Base-by-base conservation (phyloP, 2,329 filamentous ascomycete species). In the Fusarium annulatum region DNA sequence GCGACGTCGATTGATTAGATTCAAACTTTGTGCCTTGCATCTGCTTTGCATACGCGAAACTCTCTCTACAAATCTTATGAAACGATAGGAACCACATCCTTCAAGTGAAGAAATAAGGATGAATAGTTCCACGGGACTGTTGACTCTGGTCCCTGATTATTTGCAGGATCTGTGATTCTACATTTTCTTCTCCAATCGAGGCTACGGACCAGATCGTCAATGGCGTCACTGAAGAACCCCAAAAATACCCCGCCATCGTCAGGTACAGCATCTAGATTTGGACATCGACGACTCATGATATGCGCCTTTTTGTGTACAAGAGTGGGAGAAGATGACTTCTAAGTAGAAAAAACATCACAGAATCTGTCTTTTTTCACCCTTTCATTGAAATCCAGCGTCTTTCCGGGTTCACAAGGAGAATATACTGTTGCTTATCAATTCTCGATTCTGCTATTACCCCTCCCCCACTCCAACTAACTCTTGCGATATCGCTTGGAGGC, bases 171-270 rank as follows among this genome's bases (percentile, higher is more conserved):
- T 67, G 55, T 62, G 59, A 61, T 33, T 61, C 26, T 63, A 43
- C 57, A 69, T 33, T 64, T 51, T 51, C 23, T 28, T 55, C 48
- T 39, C 42, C 46, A 53, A 69, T 69, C 67, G 65, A 64, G n/a
- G 45, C 46, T 52, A 26, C 15, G 42, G 42, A 36, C 48, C 55
- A 74, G 58, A 70, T 69, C 73, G 69, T 69, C 59, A 52, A 74
- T 74, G 69, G 69, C 61, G 69, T 75, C 65, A 75, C 63, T 60
- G 21, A 19, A 11, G 30, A 59, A 59, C 72, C 59, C 59, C 36
- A 45, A 53, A 51, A 46, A 66, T 72, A 43, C 58, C 71, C 71
- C 64, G 46, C 60, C 28, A 59, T 61, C 21, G 26, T 48, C 48
- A 69, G 42, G 42, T 41, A 63, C 56, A 46, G 43, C 34, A 42